Conservation (phyloP, 2,329 filamentous ascomycete species). For the Colletotrichum orchidophilum region DNA sequence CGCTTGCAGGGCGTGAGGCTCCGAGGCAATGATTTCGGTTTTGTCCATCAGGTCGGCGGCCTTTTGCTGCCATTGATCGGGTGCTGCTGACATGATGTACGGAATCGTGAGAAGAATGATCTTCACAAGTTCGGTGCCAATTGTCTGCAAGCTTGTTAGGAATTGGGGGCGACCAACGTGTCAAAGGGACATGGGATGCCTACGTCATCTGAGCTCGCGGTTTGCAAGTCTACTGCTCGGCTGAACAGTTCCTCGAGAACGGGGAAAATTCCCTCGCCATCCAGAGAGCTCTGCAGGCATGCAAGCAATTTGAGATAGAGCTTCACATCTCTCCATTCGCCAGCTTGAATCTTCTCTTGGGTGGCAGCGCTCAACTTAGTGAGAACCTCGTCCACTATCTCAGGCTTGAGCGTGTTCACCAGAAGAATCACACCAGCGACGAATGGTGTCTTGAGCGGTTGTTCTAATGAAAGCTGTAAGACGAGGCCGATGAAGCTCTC, state of each 20-base stretch:
- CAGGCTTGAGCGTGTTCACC: constrained; percentile 79
- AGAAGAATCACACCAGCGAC: constrained; percentile 84
- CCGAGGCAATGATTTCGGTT: constrained; percentile 92
- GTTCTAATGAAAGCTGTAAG: constrained; percentile 83
- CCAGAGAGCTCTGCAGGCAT: constrained; percentile 82
- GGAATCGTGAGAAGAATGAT: constrained; percentile 95
- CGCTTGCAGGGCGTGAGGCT: constrained; percentile 84
- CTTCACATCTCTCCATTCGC: constrained; percentile 92
- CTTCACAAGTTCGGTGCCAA: constrained; percentile 90
- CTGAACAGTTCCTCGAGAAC: constrained; percentile 90
- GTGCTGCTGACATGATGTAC: constrained; percentile 82
- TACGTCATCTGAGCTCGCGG: constrained; percentile 91
- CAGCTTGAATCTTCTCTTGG: constrained; percentile 74
- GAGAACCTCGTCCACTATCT: constrained; percentile 78
- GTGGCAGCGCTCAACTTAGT: constrained; percentile 67
- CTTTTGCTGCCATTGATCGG: constrained; percentile 75
- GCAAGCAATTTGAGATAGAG: constrained; percentile 88
- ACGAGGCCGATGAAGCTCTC: constrained; percentile 77
- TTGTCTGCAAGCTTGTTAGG: constrained; percentile 54
- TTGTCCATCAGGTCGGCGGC: constrained; percentile 86
- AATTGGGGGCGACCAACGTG: neutral
- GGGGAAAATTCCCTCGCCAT: constrained; percentile 86
- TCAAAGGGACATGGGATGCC: constrained; percentile 44
- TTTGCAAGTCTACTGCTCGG: constrained; percentile 92
- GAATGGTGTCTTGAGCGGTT: constrained; percentile 98